phyloP scores from a whole-genome alignment of 345 rosid species.

The Euphorbia peplus region DNA sequence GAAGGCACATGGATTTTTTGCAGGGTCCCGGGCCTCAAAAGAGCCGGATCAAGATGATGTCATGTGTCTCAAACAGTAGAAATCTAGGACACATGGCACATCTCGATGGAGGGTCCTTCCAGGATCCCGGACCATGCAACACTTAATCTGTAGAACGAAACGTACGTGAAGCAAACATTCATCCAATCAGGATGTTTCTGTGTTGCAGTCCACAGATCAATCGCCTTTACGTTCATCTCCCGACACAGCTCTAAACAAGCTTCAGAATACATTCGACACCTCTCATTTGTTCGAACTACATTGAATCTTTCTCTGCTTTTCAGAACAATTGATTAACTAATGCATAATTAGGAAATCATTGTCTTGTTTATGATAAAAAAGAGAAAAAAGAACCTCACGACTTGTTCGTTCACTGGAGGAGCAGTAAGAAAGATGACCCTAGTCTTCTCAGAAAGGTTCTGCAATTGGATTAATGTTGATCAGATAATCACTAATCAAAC shows the following conservation, averaged over 20 bases:
- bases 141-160: neutral
- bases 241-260: slow-evolving; percentile 22
- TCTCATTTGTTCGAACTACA: slow-evolving; percentile 21
- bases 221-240: slow-evolving; percentile 13
- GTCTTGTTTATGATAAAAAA: too few species aligned
- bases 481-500: neutral
- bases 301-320: neutral
- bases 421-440: slow-evolving; percentile 22
- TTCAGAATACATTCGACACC: slow-evolving; percentile 21
- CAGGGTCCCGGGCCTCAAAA: too few species aligned
- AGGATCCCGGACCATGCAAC: too few species aligned
- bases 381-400: too few species aligned
- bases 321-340: neutral
- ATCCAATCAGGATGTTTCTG: slow-evolving; percentile 19
- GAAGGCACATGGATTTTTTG: too few species aligned
- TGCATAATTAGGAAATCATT: neutral
- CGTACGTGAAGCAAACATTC: slow-evolving; percentile 23
- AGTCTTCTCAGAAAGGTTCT: slow-evolving; percentile 27
- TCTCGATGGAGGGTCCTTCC: too few species aligned
- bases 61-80: too few species aligned
- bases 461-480: neutral
- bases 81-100: too few species aligned
- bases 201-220: slow-evolving; percentile 26
- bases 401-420: slow-evolving; percentile 21
- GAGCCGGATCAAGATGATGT: too few species aligned